Evolutionary conservation across 2,329 filamentous ascomycete genomes (phyloP), one percentile per base, ranked within the genome.

Genomic region (Tolypocladium amazonense): DNA sequence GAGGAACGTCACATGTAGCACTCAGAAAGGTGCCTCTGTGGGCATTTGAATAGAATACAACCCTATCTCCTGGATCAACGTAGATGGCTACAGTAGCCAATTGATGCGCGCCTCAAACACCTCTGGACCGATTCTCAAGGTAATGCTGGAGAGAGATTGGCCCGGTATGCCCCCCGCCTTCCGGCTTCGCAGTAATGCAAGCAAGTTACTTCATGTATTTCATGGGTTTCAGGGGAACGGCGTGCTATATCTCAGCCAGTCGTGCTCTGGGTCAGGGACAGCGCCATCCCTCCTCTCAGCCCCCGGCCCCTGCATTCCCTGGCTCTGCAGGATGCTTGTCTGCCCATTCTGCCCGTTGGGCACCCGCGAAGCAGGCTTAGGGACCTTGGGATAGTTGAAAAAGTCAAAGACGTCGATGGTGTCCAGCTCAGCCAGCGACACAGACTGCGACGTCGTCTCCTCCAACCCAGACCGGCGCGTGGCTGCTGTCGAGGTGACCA

Each of bases 401-500:
- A 78, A 78, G 62, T 77, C 76, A 53, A 78, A 78, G 3, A 78
- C 69, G 33, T 78, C 75, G 25, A 78, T 75, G 53, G 72, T 74
- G 60, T 78, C 76, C 2, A 78, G 67, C 59, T 78, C 76, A 61
- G 67, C 71, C 5, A 75, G 67, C 0, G 75, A 73, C 4, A 73
- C 72, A 2, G 69, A 64, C 50, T 75, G 74, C 0, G 74, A 73
- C 20, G 73, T 73, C 5, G 72, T 75, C 4, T 69, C 71, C 33
- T 77, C 74, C 0, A 76, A 41, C 3, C 72, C 73, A 0, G 75
- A 75, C 12, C 67, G 71, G 20, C 75, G 69, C 0, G 69, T 70
- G 8, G 70, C 67, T 2, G 69, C 68, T 6, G 75, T 74, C n/a
- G 75, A 61, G 0, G 67, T 72, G 2, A 74, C 72, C 30, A 78